Percentiles rank a stretch among this genome's conserved stretches.
Evolutionary conservation across 306 rosid species (phyloP).

Genomic region (Quercus berberidifolia): DNA sequence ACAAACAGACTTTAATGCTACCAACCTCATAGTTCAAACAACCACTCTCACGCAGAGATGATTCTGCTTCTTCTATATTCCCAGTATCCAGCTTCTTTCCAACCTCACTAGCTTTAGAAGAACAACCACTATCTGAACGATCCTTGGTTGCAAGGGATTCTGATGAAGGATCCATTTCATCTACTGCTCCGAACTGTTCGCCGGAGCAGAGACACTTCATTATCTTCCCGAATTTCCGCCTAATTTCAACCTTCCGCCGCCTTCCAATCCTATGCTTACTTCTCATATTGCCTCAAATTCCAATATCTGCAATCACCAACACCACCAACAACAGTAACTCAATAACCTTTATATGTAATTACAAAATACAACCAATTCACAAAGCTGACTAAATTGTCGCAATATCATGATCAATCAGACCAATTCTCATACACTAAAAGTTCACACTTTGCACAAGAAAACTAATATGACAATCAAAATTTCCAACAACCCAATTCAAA

Average conservation of each 20-base stretch:
- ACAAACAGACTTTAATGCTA: conserved; percentile 6
- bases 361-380: conserved; percentile 11
- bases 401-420: conserved; percentile 3
- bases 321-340: conserved; percentile 7
- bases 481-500: conserved; percentile 1
- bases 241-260: conserved; percentile 32
- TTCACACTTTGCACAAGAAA: not conserved
- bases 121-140: conserved; percentile 31
- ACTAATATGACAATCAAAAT: not conserved
- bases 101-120: conserved; percentile 30
- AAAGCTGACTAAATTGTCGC: not conserved
- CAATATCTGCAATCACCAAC: conserved; percentile 43
- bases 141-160: conserved; percentile 47
- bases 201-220: conserved; percentile 68
- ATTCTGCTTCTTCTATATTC: conserved; percentile 88
- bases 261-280: conserved; percentile 25
- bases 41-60: conserved; percentile 75
- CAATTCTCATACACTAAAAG: not conserved
- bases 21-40: conserved; percentile 86
- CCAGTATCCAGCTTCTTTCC: conserved; percentile 49
- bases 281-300: conserved; percentile 36
- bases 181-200: conserved; percentile 40
- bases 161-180: conserved; percentile 41
- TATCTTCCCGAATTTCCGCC: conserved; percentile 38
- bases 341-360: conserved; percentile 12